Evolutionary conservation across 768 basidiomycete species (phyloP), one percentile per base, ranked within the genome.

Genomic region (Floccularia luteovirens): DNA sequence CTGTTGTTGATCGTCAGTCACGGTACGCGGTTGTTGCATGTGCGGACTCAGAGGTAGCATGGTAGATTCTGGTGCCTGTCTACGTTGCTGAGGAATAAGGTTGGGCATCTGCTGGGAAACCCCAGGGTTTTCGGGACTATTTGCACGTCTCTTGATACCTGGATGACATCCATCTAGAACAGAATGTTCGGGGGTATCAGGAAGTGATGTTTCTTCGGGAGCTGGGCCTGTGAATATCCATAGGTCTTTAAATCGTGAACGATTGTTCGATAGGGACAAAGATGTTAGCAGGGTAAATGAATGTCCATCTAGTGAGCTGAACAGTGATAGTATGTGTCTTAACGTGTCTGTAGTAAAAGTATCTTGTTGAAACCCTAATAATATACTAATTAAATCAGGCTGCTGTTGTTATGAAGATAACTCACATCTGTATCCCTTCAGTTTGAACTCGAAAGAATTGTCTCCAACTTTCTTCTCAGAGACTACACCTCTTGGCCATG

Each of bases 401-500:
- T 42, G 19, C 33, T 53, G 42, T 47, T 21, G 42, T 41, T 37
- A 47, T 47, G 28, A 43, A 22, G 41, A 39, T 43, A 46, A 61
- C 75, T 39, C 54, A 86, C 86, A 85, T 64, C 73, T 79, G 54
- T 88, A 88, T 17, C 85, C 86, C 50, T 84, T 85, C 38, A 88
- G 64, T 58, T 83, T 87, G 61, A 88, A 88, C 56, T 88, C 85
- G 53, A 75, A 88, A 5, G 77, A 74, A 41, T 74, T 74, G 20
- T 81, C 75, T 3, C 74, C 80, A 1, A 86, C 67, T 50, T 82
- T 87, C 65, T 79, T 84, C 57, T 88, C 85, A 0, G 79, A 77
- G 5, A 82, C 75, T 7, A 88, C 82, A 13, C 85, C 86, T 48
- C 83, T 71, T 13, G 85, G 85, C 86, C 85, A 88, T 24, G 86